A percentile compares a stretch with the other conserved stretches of the same genome.
phyloP scores from a whole-genome alignment of 2,329 filamentous ascomycete species.

The Pseudonectria buxi region DNA sequence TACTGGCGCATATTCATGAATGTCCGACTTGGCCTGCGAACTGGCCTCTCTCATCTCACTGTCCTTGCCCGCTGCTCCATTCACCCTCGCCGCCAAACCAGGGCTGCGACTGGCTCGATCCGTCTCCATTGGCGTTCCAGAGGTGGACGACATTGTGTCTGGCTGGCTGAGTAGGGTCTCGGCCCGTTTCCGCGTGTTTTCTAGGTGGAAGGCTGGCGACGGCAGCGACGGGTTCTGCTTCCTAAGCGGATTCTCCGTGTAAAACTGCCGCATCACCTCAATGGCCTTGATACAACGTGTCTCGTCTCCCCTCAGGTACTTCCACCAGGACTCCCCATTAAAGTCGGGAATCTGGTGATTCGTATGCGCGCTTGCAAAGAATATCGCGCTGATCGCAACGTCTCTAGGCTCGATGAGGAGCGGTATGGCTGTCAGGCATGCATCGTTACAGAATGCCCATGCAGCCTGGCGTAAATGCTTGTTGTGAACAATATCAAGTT shows the following conservation, averaged over 20 bases:
- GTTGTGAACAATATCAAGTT: constrained; percentile 68
- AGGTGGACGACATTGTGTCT: constrained; percentile 40
- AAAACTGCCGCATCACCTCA: constrained; percentile 66
- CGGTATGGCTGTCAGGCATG: constrained; percentile 75
- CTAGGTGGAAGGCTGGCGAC: constrained; percentile 50
- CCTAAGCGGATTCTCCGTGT: constrained; percentile 55
- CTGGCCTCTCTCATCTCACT: constrained; percentile 24
- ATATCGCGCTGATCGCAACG: constrained; percentile 79
- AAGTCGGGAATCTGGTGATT: constrained; percentile 70
- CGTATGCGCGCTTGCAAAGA: constrained; percentile 74
- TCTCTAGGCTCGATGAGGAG: constrained; percentile 72
- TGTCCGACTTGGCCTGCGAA: constrained; percentile 28
- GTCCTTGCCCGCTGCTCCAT: constrained; percentile 32
- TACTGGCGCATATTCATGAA: constrained; percentile 23
- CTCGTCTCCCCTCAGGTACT: constrained; percentile 63
- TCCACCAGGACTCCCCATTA: constrained; percentile 81
- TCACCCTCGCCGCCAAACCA: constrained; percentile 34
- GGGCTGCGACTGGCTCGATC: constrained; percentile 47
- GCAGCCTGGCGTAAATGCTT: constrained; percentile 76
- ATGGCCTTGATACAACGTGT: constrained; percentile 66
- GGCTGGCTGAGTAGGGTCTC: constrained; percentile 35
- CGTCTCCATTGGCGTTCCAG: constrained; percentile 41
- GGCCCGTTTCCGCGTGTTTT: constrained; percentile 47
- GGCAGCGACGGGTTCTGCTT: constrained; percentile 48
- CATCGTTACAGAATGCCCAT: constrained; percentile 93